Evolutionary conservation across 257 asterid genomes (phyloP).

Genomic region (Scutellaria barbata): DNA sequence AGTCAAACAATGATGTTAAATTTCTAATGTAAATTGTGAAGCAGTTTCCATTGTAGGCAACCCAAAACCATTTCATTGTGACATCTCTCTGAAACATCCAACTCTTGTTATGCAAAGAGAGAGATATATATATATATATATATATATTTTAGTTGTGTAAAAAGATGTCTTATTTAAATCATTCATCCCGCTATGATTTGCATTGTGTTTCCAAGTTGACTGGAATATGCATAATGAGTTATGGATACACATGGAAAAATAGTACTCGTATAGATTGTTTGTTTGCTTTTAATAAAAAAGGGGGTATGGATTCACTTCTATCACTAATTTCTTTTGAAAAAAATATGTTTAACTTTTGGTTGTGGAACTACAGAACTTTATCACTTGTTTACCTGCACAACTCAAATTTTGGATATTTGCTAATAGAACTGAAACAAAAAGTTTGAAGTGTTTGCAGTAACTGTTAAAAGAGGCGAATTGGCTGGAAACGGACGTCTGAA

Average conservation of each 20-base stretch:
- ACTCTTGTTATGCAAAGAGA: neutral
- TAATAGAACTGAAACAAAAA: too few relatives aligned
- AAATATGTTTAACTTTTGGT: neutral
- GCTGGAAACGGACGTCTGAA: neutral
- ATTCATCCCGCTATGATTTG: conserved; percentile 8
- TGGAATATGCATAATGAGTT: neutral
- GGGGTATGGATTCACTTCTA: neutral
- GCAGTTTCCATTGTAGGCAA: neutral
- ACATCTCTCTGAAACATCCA: neutral
- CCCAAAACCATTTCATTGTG: neutral
- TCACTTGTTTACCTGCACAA: too few relatives aligned
- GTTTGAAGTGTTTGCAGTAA: too few relatives aligned
- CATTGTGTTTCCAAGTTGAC: neutral
- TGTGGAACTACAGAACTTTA: neutral
- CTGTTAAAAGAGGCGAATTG: neutral
- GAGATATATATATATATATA: too few relatives aligned
- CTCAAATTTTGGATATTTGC: too few relatives aligned
- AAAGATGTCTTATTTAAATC: neutral
- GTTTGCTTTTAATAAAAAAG: neutral
- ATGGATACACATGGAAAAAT: neutral
- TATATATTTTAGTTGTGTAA: neutral
- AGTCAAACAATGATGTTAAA: neutral
- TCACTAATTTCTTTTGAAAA: neutral
- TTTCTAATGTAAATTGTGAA: neutral
- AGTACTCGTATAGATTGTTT: neutral